Base-by-base conservation (phyloP, 1,139 yeast genomes). In the Pichia cactophila region DNA sequence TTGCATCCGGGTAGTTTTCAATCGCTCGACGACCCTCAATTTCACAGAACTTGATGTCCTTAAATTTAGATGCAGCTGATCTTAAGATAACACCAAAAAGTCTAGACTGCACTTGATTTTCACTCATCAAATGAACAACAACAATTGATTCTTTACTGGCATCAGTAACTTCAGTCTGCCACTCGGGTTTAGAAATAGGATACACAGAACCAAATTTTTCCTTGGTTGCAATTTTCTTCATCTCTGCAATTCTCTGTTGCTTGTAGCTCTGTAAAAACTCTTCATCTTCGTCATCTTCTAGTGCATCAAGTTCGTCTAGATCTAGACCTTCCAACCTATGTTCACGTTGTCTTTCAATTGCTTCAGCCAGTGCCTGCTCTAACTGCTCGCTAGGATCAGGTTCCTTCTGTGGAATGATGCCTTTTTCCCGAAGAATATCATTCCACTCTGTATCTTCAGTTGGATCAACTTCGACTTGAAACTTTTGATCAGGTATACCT, bases 391-490 rank as follows among this genome's bases (percentile, higher is more conserved):
- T 78, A 14, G 96, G 96, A 29, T 95, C 87, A 26, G 94, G 92
- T 33, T 95, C 89, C 59, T 83, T 81, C 63, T 87, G 90, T 0
- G 98, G 98, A 48, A 92, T 88, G 54, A 92, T 81, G 12, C 97
- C 97, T 56, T 90, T 88, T 7, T 80, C 77, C 56, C 99, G 73
- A 44, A 92, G 74, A 56, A 92, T 89, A 67, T 92, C 99, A 64
- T 92, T 92, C 98, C 99, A 92, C 66, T 92, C 98, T 1, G 98
- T 92, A 64, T 92, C 99, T 67, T 92, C 98, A 55, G 78, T 80
- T 37, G 96, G 97, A 68, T 92, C 90, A 49, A 90, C 97, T 67
- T 89, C 90, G 47, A 89, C 94, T 60, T 85, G 86, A 62, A 84
- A 70, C 60, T 74, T 72, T 6, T 63, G 65, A 47, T 64, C 66